Evolutionary conservation across 805 yeast species (phyloP).

Genomic region (Kodamaea leandrae): DNA sequence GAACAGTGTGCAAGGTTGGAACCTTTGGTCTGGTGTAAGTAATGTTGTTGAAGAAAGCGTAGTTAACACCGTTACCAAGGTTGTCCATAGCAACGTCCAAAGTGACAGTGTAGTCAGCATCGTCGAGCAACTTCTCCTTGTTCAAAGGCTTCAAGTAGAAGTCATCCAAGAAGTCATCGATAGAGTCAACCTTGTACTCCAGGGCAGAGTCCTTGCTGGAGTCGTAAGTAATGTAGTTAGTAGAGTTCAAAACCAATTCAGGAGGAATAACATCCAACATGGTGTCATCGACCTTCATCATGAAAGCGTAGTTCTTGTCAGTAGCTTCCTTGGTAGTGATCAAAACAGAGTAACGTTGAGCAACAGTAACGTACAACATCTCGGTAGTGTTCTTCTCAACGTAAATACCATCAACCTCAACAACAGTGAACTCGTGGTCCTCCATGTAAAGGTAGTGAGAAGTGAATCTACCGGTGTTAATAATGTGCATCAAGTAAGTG

Average conservation of each 20-base stretch:
- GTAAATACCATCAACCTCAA: constrained; percentile 89
- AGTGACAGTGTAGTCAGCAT: constrained; percentile 67
- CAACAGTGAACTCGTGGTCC: constrained; percentile 80
- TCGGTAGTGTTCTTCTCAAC: constrained; percentile 72
- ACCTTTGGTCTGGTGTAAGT: constrained; percentile 79
- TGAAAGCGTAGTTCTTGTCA: constrained; percentile 70
- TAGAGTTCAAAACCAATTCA: constrained; percentile 65
- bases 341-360: constrained; percentile 86
- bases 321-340: constrained; percentile 66
- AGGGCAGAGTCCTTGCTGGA: constrained; percentile 41
- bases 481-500: constrained; percentile 76
- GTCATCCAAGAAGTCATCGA: constrained; percentile 47
- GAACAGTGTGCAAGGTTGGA: constrained; percentile 78
- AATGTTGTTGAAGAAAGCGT: constrained; percentile 93
- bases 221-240: constrained; percentile 68
- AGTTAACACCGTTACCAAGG: constrained; percentile 82
- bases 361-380: constrained; percentile 77
- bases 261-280: constrained; percentile 78
- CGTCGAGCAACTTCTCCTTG: constrained; percentile 49
- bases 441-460: constrained; percentile 88
- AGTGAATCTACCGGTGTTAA: constrained; percentile 87
- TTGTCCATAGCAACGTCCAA: constrained; percentile 81
- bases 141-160: constrained; percentile 30
- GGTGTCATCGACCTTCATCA: constrained; percentile 74
- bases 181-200: constrained; percentile 37